Base-by-base conservation (phyloP, 306 rosid genomes). In the Quercus wislizeni region DNA sequence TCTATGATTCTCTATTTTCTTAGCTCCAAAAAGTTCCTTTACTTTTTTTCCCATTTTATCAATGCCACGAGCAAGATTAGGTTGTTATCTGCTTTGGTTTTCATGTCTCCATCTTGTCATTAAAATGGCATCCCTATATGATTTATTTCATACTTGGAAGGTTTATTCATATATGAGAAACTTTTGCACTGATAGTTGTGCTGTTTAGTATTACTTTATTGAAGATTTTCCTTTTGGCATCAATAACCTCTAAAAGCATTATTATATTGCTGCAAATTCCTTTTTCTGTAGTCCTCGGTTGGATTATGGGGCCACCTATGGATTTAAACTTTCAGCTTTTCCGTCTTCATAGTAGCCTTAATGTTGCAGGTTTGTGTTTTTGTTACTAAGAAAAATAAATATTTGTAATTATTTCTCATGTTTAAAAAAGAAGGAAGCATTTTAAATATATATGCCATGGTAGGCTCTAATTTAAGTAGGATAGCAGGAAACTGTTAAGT, bases 211-310 rank as follows among this genome's bases (percentile, higher is more conserved):
- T 33, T 67, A 30, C 23, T 33, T 67, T 9, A 23, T 31, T 67
- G 23, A 18, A 67, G 25, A 67, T 23, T 71, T 30, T 35, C 38
- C 20, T 70, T 52, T 43, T 79, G 43, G 49, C 41, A 19, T 55
- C 41, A 55, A 56, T 61, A 38, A 15, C 49, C 59, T 61, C 38
- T 58, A 11, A 69, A 33, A 41, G 27, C 11, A 30, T 71, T 76
- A 68, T 61, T 65, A 3, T 81, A 38, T 80, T 61, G 38, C 9
- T 89, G 97, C 95, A 93, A 95, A 86, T 91, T 82, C 98, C 98
- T 33, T 89, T 89, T 83, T 90, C 89, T 73, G 98, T 93, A 27
- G 85, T 91, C 67, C 77, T 83, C 79, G 91, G 92, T 43, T 93
- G 98, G 98, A 89, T 90, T 52, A 83, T 78, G 87, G 95, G 93